phyloP scores from a whole-genome alignment of 768 basidiomycete genomes.

The Psilocybe sp. region DNA sequence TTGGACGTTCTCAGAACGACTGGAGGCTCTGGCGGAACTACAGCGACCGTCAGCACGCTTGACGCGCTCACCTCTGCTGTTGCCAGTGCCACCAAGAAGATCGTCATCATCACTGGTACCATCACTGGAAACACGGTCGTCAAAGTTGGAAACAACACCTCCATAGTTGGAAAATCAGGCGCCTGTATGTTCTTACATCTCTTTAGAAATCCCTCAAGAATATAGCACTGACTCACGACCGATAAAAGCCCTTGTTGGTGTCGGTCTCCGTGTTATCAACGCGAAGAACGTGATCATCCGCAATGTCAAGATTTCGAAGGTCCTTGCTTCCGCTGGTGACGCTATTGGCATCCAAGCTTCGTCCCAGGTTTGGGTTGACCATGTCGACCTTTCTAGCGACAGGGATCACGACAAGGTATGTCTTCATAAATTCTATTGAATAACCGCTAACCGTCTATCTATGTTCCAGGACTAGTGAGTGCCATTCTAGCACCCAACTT shows the following conservation, averaged over 20 bases:
- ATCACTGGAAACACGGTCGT: constrained; percentile 42
- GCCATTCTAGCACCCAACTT: no score
- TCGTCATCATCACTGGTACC: constrained; percentile 40
- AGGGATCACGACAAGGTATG: constrained; percentile 40
- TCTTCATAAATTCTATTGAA: neutral
- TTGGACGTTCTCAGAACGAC: constrained; percentile 28
- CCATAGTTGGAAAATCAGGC: constrained; percentile 38
- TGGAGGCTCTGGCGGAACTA: constrained; percentile 42
- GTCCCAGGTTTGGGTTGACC: constrained; percentile 41
- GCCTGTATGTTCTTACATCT: constrained; percentile 27
- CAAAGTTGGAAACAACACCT: constrained; percentile 41
- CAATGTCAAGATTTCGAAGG: constrained; percentile 48
- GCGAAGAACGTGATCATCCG: constrained; percentile 46
- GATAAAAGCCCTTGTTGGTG: constrained; percentile 36
- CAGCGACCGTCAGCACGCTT: constrained; percentile 41
- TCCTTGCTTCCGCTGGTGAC: constrained; percentile 42
- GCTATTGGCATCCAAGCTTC: constrained; percentile 42
- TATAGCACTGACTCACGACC: neutral
- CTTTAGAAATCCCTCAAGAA: no score
- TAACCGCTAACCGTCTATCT: neutral
- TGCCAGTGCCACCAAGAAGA: constrained; percentile 36
- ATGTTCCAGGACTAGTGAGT: constrained; percentile 26
- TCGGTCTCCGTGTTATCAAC: constrained; percentile 42
- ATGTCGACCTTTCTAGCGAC: constrained; percentile 40
- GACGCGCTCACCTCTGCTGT: constrained; percentile 39